These are phyloP conservation scores for Forsythia viridissima DNA, from an alignment of 257 asterid genomes.

Conservation along the genomic window DNA sequence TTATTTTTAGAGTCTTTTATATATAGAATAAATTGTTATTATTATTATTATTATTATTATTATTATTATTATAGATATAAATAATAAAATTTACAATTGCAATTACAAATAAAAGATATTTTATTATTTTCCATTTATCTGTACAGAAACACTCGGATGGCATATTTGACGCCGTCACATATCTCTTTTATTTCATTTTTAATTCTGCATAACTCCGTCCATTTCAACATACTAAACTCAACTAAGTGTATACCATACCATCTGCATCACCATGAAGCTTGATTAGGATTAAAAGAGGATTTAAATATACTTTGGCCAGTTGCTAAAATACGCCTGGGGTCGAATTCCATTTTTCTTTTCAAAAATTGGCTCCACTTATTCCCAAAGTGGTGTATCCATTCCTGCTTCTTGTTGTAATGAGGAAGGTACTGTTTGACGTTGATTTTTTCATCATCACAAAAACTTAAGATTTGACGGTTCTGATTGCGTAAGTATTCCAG, in stretches of 20 bases:
- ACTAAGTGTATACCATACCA: no score
- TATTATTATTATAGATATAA: no score
- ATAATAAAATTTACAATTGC: no score
- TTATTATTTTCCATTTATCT: no score
- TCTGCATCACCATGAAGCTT: slow-evolving; percentile 32
- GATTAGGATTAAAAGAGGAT: slow-evolving; percentile 36
- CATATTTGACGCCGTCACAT: no score
- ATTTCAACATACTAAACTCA: background rate
- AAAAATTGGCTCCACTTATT: slow-evolving; percentile 54
- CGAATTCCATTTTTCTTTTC: slow-evolving; percentile 56
- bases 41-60: no score
- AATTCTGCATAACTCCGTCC: no score
- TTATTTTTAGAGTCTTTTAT: no score
- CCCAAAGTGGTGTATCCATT: slow-evolving; percentile 68
- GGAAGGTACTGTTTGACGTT: slow-evolving; percentile 71
- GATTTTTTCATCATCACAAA: slow-evolving; percentile 49
- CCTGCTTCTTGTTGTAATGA: slow-evolving; percentile 56
- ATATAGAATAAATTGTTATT: no score
- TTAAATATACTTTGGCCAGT: slow-evolving; percentile 69
- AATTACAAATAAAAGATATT: no score
- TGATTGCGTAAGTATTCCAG: slow-evolving; percentile 53
- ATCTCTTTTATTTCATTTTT: no score
- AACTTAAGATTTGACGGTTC: slow-evolving; percentile 48
- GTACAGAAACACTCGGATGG: no score
- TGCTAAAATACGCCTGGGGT: slow-evolving; percentile 63